phyloP scores from a whole-genome alignment of 345 rosid species.

The Clausena lansium region DNA sequence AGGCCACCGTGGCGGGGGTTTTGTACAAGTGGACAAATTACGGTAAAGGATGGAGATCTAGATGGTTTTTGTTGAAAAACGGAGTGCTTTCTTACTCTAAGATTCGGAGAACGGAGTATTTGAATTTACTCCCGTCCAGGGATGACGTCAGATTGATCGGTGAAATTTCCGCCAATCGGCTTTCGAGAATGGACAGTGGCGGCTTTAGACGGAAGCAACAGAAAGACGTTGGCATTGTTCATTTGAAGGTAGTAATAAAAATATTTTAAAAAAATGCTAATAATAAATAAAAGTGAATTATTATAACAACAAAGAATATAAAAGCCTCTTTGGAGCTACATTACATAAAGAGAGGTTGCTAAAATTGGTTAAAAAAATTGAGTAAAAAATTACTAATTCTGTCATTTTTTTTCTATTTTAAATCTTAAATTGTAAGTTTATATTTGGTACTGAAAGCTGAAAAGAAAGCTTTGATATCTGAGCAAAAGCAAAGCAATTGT shows the following conservation, averaged over 20 bases:
- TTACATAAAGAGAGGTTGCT: conserved; percentile 8
- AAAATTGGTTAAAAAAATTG: conserved; percentile 10
- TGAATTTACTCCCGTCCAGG: conserved; percentile 38
- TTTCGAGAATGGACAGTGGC: conserved; percentile 51
- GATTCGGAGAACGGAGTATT: conserved; percentile 66
- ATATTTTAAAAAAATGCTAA: no score
- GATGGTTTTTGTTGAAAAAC: conserved; percentile 82
- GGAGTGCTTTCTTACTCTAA: conserved; percentile 84
- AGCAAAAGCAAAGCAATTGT: conserved; percentile 20
- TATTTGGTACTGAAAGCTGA: conserved; percentile 10
- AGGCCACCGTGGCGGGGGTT: conserved; percentile 72
- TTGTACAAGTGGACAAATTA: conserved; percentile 96
- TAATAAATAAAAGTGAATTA: background rate
- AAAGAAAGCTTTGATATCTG: conserved; percentile 37
- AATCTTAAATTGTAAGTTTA: conserved; percentile 5
- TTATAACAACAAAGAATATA: background rate
- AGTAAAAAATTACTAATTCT: conserved; percentile 28
- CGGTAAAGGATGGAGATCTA: conserved; percentile 98
- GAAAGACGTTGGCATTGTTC: conserved; percentile 80
- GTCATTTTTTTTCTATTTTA: conserved; percentile 14
- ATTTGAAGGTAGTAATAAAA: conserved; percentile 57
- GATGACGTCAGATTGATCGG: conserved; percentile 84
- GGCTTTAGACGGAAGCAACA: conserved; percentile 58
- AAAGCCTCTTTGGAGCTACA: conserved; percentile 25
- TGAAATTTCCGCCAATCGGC: conserved; percentile 52